Evolutionary conservation across 192 early-diverging fungal species (phyloP), one percentile per base, ranked within the genome.

Genomic region (Coemansia sp.): DNA sequence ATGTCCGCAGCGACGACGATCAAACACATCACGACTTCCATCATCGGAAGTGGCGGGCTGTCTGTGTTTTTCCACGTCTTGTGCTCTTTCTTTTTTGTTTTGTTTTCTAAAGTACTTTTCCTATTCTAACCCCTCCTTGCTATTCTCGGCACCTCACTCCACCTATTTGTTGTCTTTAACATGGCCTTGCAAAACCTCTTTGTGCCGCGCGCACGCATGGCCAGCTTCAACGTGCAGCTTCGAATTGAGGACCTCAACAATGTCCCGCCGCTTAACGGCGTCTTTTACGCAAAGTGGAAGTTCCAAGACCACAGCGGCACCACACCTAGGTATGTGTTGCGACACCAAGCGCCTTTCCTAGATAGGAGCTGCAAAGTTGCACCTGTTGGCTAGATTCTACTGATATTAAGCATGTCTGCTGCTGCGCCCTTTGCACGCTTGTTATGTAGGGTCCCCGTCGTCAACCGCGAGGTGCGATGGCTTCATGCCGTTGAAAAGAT

Each of bases 261-360:
- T 71, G 85, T 95, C 38, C 93, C 93, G 19, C 87, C 90, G 46
- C 87, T 93, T 19, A 84, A 77, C 67, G 93, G 93, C 2, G 77
- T 88, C 50, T 95, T 91, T 67, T 91, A 86, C 79, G 85, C 85
- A 38, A 92, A 93, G 71, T 95, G 91, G 91, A 86, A 75, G 59
- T 76, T 63, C 62, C 79, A 82, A 68, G 71, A 70, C 48, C 64
- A 73, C 53, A 68, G 61, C 65, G 79, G 79, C 49, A 61, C 74
- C 4, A 63, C 79, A 46, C 55, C 74, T 7, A 69, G 63, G 75
- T 64, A 68, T 22, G 38, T 22, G 22, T 29, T 14, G 11, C 19
- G 23, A 48, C 19, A 17, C 45, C 17, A 19, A 8, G 45, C 5
- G 13, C 45, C 9, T 32, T 54, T 11, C 25, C 10, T 4, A 10